phyloP scores from a whole-genome alignment of 495 filamentous ascomycete genomes.

The Talaromyces liani region DNA sequence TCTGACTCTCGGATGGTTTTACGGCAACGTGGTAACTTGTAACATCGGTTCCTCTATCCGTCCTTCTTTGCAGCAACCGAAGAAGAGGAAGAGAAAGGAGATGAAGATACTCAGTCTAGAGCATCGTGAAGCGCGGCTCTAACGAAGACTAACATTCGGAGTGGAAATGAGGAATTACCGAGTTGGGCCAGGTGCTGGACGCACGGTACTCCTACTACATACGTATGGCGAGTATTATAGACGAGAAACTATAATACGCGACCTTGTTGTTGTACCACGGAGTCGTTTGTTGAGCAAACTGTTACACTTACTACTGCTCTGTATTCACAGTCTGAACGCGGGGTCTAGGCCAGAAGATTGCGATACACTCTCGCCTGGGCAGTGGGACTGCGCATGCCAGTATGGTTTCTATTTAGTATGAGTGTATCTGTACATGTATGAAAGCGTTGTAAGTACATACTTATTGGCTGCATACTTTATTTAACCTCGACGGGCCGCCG shows the following conservation, averaged over 20 bases:
- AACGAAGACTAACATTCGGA: not conserved
- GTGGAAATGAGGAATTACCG: constrained; percentile 1
- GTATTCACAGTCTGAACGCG: not conserved
- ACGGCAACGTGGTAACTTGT: not conserved
- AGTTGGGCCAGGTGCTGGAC: constrained; percentile 1
- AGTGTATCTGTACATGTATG: not conserved
- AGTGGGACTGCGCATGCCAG: not conserved
- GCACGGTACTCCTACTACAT: not conserved
- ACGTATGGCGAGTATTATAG: not conserved
- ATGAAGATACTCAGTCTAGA: not conserved
- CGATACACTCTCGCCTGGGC: not conserved
- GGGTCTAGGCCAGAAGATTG: not conserved
- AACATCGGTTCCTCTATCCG: not conserved
- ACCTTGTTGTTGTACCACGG: not conserved
- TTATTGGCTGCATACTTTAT: not conserved
- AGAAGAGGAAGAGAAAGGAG: not conserved
- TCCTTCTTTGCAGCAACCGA: not conserved
- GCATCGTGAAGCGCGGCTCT: not conserved
- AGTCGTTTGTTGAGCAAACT: no score
- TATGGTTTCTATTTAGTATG: not conserved
- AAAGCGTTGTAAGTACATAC: not conserved
- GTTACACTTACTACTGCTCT: no score
- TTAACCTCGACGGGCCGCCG: constrained; percentile 4
- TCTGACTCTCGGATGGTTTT: not conserved
- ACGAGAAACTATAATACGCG: not conserved